These are phyloP conservation scores for Citrus sp. DNA, from an alignment of 345 rosid species.

Conservation along the genomic window DNA sequence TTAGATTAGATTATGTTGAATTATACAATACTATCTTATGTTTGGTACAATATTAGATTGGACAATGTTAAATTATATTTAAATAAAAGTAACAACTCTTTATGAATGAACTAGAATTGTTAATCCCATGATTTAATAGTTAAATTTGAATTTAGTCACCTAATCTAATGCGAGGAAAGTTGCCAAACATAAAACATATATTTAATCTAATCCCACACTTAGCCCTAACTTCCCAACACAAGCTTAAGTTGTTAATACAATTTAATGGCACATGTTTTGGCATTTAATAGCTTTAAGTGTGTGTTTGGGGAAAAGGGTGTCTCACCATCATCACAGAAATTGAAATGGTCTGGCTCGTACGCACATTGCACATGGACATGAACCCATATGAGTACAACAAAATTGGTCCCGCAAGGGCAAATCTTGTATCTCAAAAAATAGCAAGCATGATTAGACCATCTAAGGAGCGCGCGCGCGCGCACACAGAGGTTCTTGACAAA, in stretches of 20 bases:
- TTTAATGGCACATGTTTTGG: conserved; percentile 17
- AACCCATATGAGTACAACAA: background rate
- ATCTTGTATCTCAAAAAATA: background rate
- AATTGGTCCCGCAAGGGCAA: conserved; percentile 18
- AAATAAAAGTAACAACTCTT: too few relatives aligned
- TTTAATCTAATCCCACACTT: too few relatives aligned
- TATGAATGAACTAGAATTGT: fast-evolving
- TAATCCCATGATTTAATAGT: too few relatives aligned
- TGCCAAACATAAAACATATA: fast-evolving
- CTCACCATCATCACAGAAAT: conserved; percentile 13
- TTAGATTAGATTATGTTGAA: too few relatives aligned
- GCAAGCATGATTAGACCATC: conserved; percentile 22
- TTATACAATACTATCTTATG: too few relatives aligned
- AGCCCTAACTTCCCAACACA: too few relatives aligned
- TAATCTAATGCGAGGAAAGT: too few relatives aligned
- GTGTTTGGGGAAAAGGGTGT: background rate
- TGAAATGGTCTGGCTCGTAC: conserved; percentile 1
- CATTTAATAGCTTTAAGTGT: conserved; percentile 9
- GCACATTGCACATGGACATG: conserved; percentile 15
- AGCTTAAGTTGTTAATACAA: background rate
- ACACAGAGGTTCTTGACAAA: background rate
- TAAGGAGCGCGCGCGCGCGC: background rate
- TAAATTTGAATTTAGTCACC: too few relatives aligned
- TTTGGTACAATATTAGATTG: too few relatives aligned
- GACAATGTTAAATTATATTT: too few relatives aligned